Evolutionary conservation across 345 rosid species (phyloP), one percentile per base, ranked within the genome.

Genomic region (Eucalyptus polybractea): DNA sequence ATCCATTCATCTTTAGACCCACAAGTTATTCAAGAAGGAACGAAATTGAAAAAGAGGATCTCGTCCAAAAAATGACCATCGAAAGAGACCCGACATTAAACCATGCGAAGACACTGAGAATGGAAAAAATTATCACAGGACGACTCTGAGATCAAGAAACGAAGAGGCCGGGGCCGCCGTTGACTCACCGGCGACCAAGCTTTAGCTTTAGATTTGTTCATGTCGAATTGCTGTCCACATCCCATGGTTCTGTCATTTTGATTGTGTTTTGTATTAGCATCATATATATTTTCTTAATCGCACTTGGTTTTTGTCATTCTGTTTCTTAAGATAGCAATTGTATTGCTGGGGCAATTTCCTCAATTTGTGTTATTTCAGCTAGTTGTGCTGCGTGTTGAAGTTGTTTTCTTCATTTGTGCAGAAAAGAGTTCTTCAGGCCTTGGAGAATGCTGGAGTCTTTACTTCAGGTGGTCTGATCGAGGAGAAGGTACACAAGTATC

Each of bases 391-490:
- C 58, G 24, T 53, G 58, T 53, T 53, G 58, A 53, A 53, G 24
- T 53, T 19, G 24, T 53, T 53, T 53, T 53, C 88, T 92, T 98
- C 24, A 19, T 53, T 53, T 17, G 56, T 53, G 56, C 56, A 19
- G 56, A 53, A 53, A 53, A 7, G 56, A 53, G 56, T 53, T 53
- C 56, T 53, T 53, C 24, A 53, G 56, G 56, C 56, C 24, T 53
- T 19, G 93, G 99, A 98, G 91, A 93, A 90, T 93, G 96, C 97
- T 44, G 99, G 99, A 24, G 90, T 96, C 88, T 98, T 98, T 89
- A 94, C 98, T 50, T 95, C 98, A 56, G 97, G 99, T 90, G 99
- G 99, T 91, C 93, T 98, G 92, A 95, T 98, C 89, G 96, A 95
- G 92, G 98, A 98, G 91, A 97, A 97, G 99, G 99, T 95, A 93